Evolutionary conservation across 2,329 filamentous ascomycete genomes (phyloP).

Genomic region (Myriosclerotinia duriaeana): DNA sequence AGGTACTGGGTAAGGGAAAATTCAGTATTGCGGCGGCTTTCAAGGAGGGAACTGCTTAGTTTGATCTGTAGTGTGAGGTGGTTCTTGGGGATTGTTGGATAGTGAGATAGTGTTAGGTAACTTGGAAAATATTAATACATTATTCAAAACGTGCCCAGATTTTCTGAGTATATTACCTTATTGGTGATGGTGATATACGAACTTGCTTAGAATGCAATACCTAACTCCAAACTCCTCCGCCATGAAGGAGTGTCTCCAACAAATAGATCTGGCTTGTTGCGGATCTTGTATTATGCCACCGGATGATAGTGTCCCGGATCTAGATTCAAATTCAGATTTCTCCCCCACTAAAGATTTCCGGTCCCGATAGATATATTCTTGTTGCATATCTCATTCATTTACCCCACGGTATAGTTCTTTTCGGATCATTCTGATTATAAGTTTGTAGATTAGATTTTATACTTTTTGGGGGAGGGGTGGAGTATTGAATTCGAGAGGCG

Average conservation of each 20-base stretch:
- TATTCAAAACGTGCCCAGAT: neutral
- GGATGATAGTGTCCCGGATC: too few relatives aligned
- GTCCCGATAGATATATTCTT: neutral
- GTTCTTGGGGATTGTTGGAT: neutral
- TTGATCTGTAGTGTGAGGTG: neutral
- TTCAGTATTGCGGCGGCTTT: conserved; percentile 34
- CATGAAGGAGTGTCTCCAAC: too few relatives aligned
- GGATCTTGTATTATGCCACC: too few relatives aligned
- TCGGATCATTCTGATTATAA: neutral
- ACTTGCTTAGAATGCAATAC: too few relatives aligned
- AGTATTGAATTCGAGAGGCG: too few relatives aligned
- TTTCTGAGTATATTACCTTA: neutral
- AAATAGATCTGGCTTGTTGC: too few relatives aligned
- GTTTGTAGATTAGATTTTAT: too few relatives aligned
- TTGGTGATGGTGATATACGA: too few relatives aligned
- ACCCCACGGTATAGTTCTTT: neutral
- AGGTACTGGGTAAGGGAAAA: conserved; percentile 13
- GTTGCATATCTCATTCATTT: neutral
- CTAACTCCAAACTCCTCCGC: too few relatives aligned
- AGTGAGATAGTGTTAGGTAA: neutral
- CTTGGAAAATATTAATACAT: neutral
- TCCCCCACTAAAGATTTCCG: neutral
- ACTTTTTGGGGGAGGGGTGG: too few relatives aligned
- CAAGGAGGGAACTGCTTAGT: conserved; percentile 24
- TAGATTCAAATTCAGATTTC: neutral